Evolutionary conservation across 2,329 filamentous ascomycete species (phyloP).

Genomic region (Tolypocladium endophyticum): DNA sequence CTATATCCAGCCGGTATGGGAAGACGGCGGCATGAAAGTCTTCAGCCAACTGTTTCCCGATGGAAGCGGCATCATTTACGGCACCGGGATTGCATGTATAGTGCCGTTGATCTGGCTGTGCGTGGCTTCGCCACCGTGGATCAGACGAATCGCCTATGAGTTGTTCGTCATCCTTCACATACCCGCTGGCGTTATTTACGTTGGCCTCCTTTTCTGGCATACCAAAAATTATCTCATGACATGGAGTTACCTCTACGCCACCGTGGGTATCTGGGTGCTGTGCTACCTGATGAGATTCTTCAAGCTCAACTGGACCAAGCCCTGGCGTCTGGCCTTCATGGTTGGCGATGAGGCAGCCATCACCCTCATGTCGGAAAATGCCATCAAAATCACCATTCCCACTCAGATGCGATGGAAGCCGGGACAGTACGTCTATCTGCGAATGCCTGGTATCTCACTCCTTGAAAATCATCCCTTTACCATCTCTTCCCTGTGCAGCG

Average conservation of each 20-base stretch:
- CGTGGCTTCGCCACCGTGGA: slow-evolving; percentile 68
- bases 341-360: slow-evolving; percentile 88
- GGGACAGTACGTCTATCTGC: slow-evolving; percentile 88
- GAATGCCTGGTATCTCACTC: slow-evolving; percentile 84
- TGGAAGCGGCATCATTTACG: slow-evolving; percentile 63
- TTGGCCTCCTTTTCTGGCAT: slow-evolving; percentile 90
- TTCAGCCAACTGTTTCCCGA: slow-evolving; percentile 61
- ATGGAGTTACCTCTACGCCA: slow-evolving; percentile 81
- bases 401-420: slow-evolving; percentile 89
- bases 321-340: slow-evolving; percentile 68
- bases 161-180: slow-evolving; percentile 75
- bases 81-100: slow-evolving; percentile 72
- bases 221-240: slow-evolving; percentile 85
- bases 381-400: slow-evolving; percentile 90
- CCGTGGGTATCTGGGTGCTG: slow-evolving; percentile 64
- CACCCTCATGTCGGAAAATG: slow-evolving; percentile 81
- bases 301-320: slow-evolving; percentile 83
- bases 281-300: slow-evolving; percentile 68
- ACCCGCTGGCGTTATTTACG: slow-evolving; percentile 68
- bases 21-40: slow-evolving; percentile 60
- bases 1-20: slow-evolving; percentile 79
- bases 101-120: slow-evolving; percentile 77
- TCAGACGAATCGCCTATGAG: slow-evolving; percentile 74
- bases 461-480: slow-evolving; percentile 96
- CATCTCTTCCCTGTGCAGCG: slow-evolving; percentile 82